These are phyloP conservation scores for Magnaporthiopsis rhizophila DNA, from an alignment of 2,329 filamentous ascomycete species.

Conservation along the genomic window DNA sequence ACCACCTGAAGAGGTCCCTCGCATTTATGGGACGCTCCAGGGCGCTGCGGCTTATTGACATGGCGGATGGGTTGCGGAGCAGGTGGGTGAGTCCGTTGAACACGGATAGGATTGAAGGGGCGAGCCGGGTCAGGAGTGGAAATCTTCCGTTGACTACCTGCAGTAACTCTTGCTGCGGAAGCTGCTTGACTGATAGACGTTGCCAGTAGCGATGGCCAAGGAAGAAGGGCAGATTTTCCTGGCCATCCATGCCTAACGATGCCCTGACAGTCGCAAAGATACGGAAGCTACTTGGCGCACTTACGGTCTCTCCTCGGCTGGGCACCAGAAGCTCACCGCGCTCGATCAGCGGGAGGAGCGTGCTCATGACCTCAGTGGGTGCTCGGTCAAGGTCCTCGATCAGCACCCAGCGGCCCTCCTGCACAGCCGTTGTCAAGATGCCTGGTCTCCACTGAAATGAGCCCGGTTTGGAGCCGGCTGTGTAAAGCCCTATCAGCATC, in stretches of 20 bases:
- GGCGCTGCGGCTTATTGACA: conserved; percentile 24
- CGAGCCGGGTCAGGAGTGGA: conserved; percentile 58
- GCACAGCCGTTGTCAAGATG: conserved; percentile 87
- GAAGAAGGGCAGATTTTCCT: conserved; percentile 61
- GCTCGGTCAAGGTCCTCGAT: conserved; percentile 96
- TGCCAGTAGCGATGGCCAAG: conserved; percentile 86
- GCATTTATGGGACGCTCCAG: conserved; percentile 43
- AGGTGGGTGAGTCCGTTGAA: conserved; percentile 45
- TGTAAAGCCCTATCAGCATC: conserved; percentile 89
- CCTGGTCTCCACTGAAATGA: conserved; percentile 90
- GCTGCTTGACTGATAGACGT: conserved; percentile 59
- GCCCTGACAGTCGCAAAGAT: conserved; percentile 89
- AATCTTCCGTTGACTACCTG: conserved; percentile 65
- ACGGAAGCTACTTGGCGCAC: conserved; percentile 76
- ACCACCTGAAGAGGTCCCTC: conserved; percentile 85
- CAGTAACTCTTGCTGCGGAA: conserved; percentile 61
- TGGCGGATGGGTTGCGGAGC: conserved; percentile 23
- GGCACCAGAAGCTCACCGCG: conserved; percentile 85
- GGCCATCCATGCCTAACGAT: conserved; percentile 57
- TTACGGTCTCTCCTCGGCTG: conserved; percentile 76
- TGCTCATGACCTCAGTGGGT: conserved; percentile 89
- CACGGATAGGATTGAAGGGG: conserved; percentile 50
- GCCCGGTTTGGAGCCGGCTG: conserved; percentile 77
- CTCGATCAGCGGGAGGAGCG: conserved; percentile 86
- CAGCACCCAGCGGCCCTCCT: conserved; percentile 90